A percentile compares a stretch with the other conserved stretches of the same genome.
Evolutionary conservation across 2,329 filamentous ascomycete genomes (phyloP).

Genomic region (Zelopaecilomyces penicillatus): DNA sequence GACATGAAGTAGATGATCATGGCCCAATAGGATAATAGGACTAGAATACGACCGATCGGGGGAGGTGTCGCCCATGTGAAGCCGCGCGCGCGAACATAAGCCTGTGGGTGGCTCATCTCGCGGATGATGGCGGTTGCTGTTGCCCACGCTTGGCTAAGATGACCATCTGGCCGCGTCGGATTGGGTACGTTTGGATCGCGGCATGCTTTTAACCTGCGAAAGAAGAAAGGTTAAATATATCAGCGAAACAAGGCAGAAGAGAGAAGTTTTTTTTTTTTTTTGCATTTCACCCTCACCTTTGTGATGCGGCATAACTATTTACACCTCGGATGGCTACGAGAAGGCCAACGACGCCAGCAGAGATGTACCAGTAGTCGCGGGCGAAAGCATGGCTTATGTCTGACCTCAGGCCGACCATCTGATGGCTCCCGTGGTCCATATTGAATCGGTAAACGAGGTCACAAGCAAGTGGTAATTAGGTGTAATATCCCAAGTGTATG

Average conservation of each 20-base stretch:
- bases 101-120: constrained; percentile 48
- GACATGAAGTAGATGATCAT: constrained; percentile 51
- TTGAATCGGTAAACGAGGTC: constrained; percentile 7
- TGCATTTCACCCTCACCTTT: constrained; percentile 25
- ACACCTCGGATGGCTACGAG: constrained; percentile 33
- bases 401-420: constrained; percentile 30
- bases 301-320: constrained; percentile 33
- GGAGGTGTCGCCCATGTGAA: constrained; percentile 51
- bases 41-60: constrained; percentile 45
- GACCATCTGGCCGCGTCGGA: constrained; percentile 43
- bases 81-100: constrained; percentile 37
- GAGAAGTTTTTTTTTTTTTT: neutral
- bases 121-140: constrained; percentile 49
- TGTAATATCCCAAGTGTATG: no score
- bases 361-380: constrained; percentile 50
- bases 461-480: no score
- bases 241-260: no score
- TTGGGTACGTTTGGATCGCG: constrained; percentile 34
- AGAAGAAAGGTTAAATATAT: neutral
- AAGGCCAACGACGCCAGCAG: constrained; percentile 39
- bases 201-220: constrained; percentile 36
- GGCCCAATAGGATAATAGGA: constrained; percentile 50
- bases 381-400: constrained; percentile 43
- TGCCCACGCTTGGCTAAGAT: constrained; percentile 44
- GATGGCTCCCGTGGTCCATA: constrained; percentile 21